A percentile compares a stretch with the other conserved stretches of the same genome.
phyloP scores from a whole-genome alignment of 2,329 filamentous ascomycete species.

The Mycosphaerella arachidis region DNA sequence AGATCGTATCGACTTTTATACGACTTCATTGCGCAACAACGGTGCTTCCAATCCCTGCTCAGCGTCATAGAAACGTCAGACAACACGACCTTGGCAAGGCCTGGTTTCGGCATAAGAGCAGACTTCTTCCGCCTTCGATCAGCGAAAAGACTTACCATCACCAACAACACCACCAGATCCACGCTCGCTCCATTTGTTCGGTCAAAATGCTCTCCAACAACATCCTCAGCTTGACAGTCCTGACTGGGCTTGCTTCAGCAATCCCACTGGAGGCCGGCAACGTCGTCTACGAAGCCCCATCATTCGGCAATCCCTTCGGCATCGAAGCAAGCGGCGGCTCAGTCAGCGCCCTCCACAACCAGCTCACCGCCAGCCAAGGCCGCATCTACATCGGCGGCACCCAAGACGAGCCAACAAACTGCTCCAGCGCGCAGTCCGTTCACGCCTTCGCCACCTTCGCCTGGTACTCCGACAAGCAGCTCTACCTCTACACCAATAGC shows the following conservation, averaged over 20 bases:
- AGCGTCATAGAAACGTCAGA: background rate
- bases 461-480: background rate
- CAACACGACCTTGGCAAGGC: background rate
- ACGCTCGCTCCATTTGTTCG: background rate
- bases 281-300: background rate
- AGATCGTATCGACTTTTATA: background rate
- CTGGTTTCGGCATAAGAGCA: background rate
- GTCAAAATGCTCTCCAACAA: background rate
- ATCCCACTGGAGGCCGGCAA: background rate
- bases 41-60: background rate
- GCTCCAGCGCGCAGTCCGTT: background rate
- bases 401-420: background rate
- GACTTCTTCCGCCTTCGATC: background rate
- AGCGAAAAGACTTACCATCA: background rate
- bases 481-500: slow-evolving; percentile 1
- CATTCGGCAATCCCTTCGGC: background rate
- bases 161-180: background rate
- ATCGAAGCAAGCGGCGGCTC: background rate
- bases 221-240: background rate
- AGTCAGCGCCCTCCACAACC: background rate
- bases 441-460: slow-evolving; percentile 6
- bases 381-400: slow-evolving; percentile 4
- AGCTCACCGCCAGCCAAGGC: background rate
- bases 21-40: background rate
- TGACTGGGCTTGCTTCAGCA: background rate